Percentiles rank a stretch among this genome's conserved stretches.
Evolutionary conservation across 371 early-diverging fungal genomes (phyloP).

Genomic region (Rhizopus sp.): DNA sequence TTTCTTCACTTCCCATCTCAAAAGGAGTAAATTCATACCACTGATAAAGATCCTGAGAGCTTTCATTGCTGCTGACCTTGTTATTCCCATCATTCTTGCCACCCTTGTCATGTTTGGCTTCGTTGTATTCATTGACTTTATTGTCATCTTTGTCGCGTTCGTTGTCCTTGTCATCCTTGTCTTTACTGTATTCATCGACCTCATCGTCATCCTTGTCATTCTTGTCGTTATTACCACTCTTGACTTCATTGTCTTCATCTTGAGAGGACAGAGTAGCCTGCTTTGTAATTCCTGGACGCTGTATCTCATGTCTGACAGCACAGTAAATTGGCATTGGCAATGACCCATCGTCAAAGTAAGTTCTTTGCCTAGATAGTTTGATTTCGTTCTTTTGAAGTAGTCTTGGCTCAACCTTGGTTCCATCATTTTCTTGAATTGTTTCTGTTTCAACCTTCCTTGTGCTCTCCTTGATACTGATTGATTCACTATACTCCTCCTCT

Average conservation of each 20-base stretch:
- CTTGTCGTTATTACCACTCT: constrained; percentile 9
- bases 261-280: constrained; percentile 5
- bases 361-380: constrained; percentile 39
- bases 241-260: constrained; percentile 15
- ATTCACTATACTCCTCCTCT: constrained; percentile 13
- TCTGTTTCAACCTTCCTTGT: constrained; percentile 6
- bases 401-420: constrained; percentile 21
- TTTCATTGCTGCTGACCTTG: neutral
- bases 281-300: constrained; percentile 12
- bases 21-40: constrained; percentile 82
- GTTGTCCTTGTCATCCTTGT: neutral
- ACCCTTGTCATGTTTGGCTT: neutral
- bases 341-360: constrained; percentile 62
- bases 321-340: constrained; percentile 79
- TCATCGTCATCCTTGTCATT: neutral
- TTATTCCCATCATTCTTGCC: neutral
- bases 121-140: neutral
- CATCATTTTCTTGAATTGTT: constrained; percentile 25
- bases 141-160: constrained; percentile 12
- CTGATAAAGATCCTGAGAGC: constrained; percentile 49
- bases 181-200: neutral
- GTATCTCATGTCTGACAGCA: constrained; percentile 64
- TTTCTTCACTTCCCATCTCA: constrained; percentile 74
- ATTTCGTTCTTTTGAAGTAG: constrained; percentile 27
- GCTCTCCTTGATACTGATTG: neutral